Evolutionary conservation across 31 red algal genomes (phyloP), one percentile per base, ranked within the genome.

Genomic region (Odonthalia washingtoniensis): DNA sequence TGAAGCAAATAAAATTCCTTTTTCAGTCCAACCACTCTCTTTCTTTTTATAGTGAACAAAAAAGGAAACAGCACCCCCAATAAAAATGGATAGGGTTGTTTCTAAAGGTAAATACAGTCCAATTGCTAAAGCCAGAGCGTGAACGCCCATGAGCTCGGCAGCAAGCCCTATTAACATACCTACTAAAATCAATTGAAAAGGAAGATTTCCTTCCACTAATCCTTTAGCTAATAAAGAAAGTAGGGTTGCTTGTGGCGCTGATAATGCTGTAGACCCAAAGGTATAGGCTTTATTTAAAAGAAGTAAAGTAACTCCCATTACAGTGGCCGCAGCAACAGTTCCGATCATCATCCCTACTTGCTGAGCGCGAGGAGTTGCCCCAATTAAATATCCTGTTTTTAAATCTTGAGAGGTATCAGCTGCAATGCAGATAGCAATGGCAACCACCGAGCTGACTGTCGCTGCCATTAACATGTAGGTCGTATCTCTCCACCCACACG

Each of bases 101-200:
- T 36, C 64, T 34, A 68, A 68, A 68, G 64, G 64, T 68, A 68
- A 36, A 68, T 68, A 68, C 64, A 68, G 30, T 34, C 64, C 64
- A 36, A 68, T 36, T 32, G 64, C 64, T 32, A 68, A 34, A 32
- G 64, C 31, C 64, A 68, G 30, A 36, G 34, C 64, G 64, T 68
- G 64, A 68, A 68, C 31, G 64, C 64, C 64, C 64, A 68, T 68
- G 30, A 68, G 34, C 31, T 34, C 64, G 31, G 34, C 64, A 32
- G 64, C 64, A 34, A 68, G 31, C 31, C 30, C 64, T 34, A 36
- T 36, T 68, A 32, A 32, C 30, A 68, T 36, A 68, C 64, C 64
- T 34, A 68, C 34, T 32, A 68, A 36, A 34, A 36, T 68, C 64
- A 32, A 68, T 32, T 32, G 64, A 68, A 68, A 36, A 68, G 64